These are phyloP conservation scores for Syncephalastrum monosporum DNA, from an alignment of 371 early-diverging fungal genomes.

Conservation along the genomic window DNA sequence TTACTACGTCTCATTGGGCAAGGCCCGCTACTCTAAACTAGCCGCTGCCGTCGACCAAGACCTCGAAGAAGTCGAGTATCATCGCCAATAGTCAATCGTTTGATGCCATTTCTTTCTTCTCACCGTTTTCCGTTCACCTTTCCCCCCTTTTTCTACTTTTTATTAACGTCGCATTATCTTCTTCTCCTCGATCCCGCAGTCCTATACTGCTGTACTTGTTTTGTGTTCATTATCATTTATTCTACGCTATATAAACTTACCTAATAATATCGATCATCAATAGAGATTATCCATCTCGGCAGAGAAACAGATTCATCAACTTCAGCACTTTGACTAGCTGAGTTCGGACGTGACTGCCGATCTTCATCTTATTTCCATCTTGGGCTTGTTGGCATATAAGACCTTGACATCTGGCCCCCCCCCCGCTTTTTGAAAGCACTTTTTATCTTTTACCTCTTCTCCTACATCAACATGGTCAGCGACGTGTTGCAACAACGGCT, in stretches of 20 bases:
- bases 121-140: too few relatives aligned
- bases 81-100: not conserved
- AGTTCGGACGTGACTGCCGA: constrained; percentile 12
- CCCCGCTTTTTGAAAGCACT: too few relatives aligned
- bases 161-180: not conserved
- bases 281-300: too few relatives aligned
- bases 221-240: not conserved
- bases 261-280: not conserved
- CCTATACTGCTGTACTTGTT: not conserved
- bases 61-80: constrained; percentile 15
- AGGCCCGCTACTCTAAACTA: constrained; percentile 32
- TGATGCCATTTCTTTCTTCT: too few relatives aligned
- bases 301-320: too few relatives aligned
- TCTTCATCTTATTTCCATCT: constrained; percentile 14
- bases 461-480: constrained; percentile 4
- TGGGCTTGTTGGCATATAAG: constrained; percentile 6
- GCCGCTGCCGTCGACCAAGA: constrained; percentile 16
- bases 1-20: constrained; percentile 30
- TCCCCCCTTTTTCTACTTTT: too few relatives aligned
- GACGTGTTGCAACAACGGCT: not conserved
- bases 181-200: not conserved
- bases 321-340: not conserved
- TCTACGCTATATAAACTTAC: too few relatives aligned
- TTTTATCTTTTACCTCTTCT: constrained; percentile 7
- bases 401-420: too few relatives aligned